A percentile compares a stretch with the other conserved stretches of the same genome.
These are phyloP conservation scores for Serendipita sp. DNA, from an alignment of 768 basidiomycete species.

Conservation along the genomic window DNA sequence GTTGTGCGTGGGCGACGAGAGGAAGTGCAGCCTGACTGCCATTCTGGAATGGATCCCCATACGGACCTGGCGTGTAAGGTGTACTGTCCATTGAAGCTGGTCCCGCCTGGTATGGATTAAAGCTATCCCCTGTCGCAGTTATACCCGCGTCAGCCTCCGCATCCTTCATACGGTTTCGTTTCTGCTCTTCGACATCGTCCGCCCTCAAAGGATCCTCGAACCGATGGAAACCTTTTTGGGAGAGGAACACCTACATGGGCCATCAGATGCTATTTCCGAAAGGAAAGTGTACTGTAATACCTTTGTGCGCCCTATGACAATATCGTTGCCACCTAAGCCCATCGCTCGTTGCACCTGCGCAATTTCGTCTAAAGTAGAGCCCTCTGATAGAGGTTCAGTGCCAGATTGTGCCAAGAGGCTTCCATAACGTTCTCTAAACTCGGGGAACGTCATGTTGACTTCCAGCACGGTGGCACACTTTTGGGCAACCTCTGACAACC, in stretches of 20 bases:
- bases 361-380: constrained; percentile 41
- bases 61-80: constrained; percentile 14
- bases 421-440: constrained; percentile 74
- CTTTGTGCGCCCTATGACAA: constrained; percentile 73
- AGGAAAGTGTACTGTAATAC: constrained; percentile 27
- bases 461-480: constrained; percentile 55
- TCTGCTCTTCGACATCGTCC: constrained; percentile 73
- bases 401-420: constrained; percentile 34
- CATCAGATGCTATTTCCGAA: neutral
- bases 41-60: constrained; percentile 34
- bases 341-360: constrained; percentile 42
- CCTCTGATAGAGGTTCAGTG: constrained; percentile 41
- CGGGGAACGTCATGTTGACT: constrained; percentile 69
- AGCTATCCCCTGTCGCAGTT: neutral
- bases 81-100: constrained; percentile 8
- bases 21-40: constrained; percentile 56
- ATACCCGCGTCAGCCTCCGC: constrained; percentile 34
- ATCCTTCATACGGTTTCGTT: constrained; percentile 61
- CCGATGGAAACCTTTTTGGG: constrained; percentile 67
- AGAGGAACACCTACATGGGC: constrained; percentile 64
- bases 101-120: neutral
- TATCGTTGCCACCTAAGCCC: constrained; percentile 47
- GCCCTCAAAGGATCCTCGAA: constrained; percentile 80
- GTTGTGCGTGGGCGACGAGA: constrained; percentile 67
- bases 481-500: constrained; percentile 62